phyloP scores from a whole-genome alignment of 495 filamentous ascomycete genomes.

The Penicillium tannophilum region DNA sequence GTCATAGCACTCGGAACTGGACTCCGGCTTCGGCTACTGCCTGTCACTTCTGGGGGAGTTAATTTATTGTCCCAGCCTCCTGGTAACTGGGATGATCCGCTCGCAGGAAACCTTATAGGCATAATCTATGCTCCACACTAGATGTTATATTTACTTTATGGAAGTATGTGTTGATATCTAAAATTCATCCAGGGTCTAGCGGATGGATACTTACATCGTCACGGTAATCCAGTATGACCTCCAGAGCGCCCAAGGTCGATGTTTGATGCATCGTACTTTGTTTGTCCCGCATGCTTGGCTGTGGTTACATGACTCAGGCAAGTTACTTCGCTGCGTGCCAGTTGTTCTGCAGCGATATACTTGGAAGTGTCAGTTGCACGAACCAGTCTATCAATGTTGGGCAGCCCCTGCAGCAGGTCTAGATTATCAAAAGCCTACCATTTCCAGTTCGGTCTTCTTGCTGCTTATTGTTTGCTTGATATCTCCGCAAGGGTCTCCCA shows the following conservation, averaged over 20 bases:
- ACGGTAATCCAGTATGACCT: not conserved
- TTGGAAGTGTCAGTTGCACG: constrained; percentile 1
- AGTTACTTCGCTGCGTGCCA: constrained; percentile 2
- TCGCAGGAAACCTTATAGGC: not conserved
- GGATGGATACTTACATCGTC: not conserved
- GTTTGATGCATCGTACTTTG: not conserved
- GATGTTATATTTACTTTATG: not conserved
- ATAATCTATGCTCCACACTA: not conserved
- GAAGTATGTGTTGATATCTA: not conserved
- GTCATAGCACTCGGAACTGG: too few relatives aligned
- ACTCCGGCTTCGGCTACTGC: not conserved
- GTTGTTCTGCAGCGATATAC: constrained; percentile 8
- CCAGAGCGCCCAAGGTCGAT: too few relatives aligned
- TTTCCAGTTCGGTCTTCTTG: not conserved
- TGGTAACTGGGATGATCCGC: constrained; percentile 17
- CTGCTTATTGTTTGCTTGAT: not conserved
- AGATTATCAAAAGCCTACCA: not conserved
- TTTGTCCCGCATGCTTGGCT: not conserved
- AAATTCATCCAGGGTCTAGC: not conserved
- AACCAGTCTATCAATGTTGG: not conserved
- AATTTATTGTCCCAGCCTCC: constrained; percentile 16
- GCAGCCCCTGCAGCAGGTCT: not conserved
- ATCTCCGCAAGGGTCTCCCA: not conserved
- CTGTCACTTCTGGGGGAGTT: constrained; percentile 5
- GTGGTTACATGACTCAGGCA: not conserved